These are phyloP conservation scores for Coleophoma eucalyptorum DNA, from an alignment of 2,329 filamentous ascomycete genomes.

Conservation along the genomic window DNA sequence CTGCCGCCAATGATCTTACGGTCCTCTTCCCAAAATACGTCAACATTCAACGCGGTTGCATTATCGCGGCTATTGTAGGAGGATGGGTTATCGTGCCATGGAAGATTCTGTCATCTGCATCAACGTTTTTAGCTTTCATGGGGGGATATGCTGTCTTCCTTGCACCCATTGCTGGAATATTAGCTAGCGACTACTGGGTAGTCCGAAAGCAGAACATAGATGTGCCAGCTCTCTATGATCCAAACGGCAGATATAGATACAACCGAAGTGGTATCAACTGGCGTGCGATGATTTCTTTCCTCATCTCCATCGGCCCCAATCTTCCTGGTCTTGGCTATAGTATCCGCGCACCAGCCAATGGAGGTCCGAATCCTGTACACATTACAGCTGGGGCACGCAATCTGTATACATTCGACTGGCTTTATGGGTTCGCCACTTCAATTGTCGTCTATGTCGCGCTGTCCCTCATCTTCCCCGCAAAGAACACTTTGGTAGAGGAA, in stretches of 20 bases:
- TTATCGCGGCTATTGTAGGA: slow-evolving; percentile 47
- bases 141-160: slow-evolving; percentile 60
- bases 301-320: slow-evolving; percentile 19
- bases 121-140: slow-evolving; percentile 62
- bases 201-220: slow-evolving; percentile 34
- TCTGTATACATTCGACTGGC: slow-evolving; percentile 63
- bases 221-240: slow-evolving; percentile 32
- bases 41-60: slow-evolving; percentile 52
- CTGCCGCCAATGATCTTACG: slow-evolving; percentile 52
- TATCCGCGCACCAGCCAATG: slow-evolving; percentile 8
- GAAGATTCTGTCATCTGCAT: slow-evolving; percentile 59
- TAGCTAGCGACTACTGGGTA: slow-evolving; percentile 55
- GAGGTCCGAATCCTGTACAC: slow-evolving; percentile 6
- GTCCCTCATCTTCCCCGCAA: slow-evolving; percentile 42
- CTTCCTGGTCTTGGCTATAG: slow-evolving; percentile 21
- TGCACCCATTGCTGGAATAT: slow-evolving; percentile 55
- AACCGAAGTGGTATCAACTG: slow-evolving; percentile 25
- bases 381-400: slow-evolving; percentile 42
- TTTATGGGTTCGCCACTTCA: slow-evolving; percentile 55
- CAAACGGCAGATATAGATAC: slow-evolving; percentile 19
- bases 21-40: slow-evolving; percentile 49
- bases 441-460: slow-evolving; percentile 51
- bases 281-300: slow-evolving; percentile 20
- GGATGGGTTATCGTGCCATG: slow-evolving; percentile 60
- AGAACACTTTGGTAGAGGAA: slow-evolving; percentile 41